Percentiles rank a stretch among this genome's conserved stretches.
Conservation (phyloP, 2,329 filamentous ascomycete species). For the Pseudogymnoascus sp. region DNA sequence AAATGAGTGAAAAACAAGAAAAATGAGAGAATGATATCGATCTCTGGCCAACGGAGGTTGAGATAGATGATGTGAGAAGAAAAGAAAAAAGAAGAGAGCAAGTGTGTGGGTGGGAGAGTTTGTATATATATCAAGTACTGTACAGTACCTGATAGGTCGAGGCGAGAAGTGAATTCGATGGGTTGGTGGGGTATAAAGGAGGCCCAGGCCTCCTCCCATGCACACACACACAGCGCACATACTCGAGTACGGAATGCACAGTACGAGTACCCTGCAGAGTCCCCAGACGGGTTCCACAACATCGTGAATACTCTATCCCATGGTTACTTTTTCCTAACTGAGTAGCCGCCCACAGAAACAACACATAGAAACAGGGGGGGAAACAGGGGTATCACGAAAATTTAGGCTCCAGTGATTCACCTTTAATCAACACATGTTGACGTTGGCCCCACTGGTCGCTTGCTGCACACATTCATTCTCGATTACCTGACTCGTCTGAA, state of each 20-base stretch:
- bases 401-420: constrained; percentile 1
- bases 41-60: constrained; percentile 4
- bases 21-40: not conserved
- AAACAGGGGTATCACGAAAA: constrained; percentile 1
- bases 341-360: not conserved
- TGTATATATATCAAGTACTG: constrained; percentile 4
- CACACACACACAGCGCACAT: not conserved
- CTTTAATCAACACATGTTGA: constrained; percentile 1
- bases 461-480: not conserved
- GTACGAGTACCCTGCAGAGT: not conserved
- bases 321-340: not conserved
- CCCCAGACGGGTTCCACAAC: constrained; percentile 4
- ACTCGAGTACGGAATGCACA: not conserved
- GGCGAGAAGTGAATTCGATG: constrained; percentile 1
- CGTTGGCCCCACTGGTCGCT: not conserved
- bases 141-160: not conserved
- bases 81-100: not conserved
- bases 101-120: not conserved
- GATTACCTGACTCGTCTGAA: constrained; percentile 5
- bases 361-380: not conserved
- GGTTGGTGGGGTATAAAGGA: not conserved
- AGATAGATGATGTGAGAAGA: not conserved
- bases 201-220: not conserved
- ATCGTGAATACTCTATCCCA: not conserved
- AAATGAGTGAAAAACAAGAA: not conserved